Conservation (phyloP, 2,329 filamentous ascomycete species). For the Raffaelea albimanens region DNA sequence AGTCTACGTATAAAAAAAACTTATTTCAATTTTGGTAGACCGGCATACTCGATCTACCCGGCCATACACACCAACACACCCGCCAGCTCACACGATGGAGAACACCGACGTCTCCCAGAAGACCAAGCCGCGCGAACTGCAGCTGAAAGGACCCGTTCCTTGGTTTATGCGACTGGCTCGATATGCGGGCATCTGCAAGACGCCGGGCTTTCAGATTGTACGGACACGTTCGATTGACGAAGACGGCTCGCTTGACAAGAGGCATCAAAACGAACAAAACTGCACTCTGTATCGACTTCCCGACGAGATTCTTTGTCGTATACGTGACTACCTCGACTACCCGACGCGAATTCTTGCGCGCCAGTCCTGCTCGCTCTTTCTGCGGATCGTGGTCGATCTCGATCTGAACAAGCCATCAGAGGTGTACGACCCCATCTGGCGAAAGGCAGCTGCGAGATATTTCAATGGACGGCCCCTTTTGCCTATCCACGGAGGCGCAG, state of each 20-base stretch:
- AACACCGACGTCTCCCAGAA: too few relatives aligned
- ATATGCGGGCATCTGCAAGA: background rate
- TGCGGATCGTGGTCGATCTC: background rate
- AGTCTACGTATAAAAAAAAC: too few relatives aligned
- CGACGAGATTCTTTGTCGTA: background rate
- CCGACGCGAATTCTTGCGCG: conserved; percentile 1
- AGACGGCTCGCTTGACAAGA: background rate
- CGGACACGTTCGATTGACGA: background rate
- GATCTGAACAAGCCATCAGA: background rate
- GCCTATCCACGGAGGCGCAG: background rate
- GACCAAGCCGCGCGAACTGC: too few relatives aligned
- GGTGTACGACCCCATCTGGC: background rate
- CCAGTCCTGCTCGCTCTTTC: conserved; percentile 4
- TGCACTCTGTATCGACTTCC: background rate
- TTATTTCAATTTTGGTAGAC: too few relatives aligned
- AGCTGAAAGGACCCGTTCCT: too few relatives aligned
- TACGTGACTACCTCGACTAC: conserved; percentile 1
- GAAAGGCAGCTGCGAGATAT: background rate
- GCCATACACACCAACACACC: too few relatives aligned
- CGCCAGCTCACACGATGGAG: too few relatives aligned
- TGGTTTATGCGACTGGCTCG: too few relatives aligned
- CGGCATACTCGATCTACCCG: too few relatives aligned
- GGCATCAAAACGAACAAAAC: background rate
- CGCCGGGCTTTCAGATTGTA: background rate
- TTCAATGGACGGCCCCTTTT: background rate